Evolutionary conservation across 2,329 filamentous ascomycete species (phyloP), one percentile per base, ranked within the genome.

Genomic region (Colletotrichum lini): DNA sequence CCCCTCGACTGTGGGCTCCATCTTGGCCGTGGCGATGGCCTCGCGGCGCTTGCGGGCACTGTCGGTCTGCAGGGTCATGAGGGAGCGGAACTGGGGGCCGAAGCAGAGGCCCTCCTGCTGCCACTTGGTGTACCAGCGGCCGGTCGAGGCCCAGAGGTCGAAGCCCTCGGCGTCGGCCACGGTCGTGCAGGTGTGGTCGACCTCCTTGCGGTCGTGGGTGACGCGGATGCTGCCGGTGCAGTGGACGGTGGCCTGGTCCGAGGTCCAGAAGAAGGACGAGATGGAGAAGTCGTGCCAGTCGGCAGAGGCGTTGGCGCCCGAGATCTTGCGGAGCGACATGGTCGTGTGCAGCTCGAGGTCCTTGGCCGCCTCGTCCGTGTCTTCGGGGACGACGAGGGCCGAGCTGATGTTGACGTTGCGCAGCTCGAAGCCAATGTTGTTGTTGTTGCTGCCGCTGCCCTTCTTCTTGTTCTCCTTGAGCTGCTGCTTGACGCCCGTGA

Each of bases 281-380:
- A 81, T 75, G 15, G 68, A 76, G n/a, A 80, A 81, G 16, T 80
- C 77, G 72, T 75, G 81, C 77, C 77, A 80, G 1, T 79, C 79
- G 1, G 81, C 74, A 1, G 73, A 73, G 13, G 47, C 42, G 21
- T 44, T 26, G 44, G 35, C 54, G 52, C 38, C 21, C 9, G 62
- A 15, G 1, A 72, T 60, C 8, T 69, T 75, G 12, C 76, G 75
- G 6, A 82, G 60, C 0, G 75, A 77, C 0, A 79, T 80, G 1
- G 65, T 75, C 30, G 30, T 9, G 7, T 30, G 30, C 30, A 30
- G 7, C 30, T 30, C 30, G 7, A 30, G 30, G 30, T 30, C 30
- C 30, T 26, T 26, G 26, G 26, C 26, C 26, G 26, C 26, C 26
- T 26, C 26, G 1, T 76, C 73, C 10, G 70, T 70, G 1, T 70